Percentiles rank a stretch among this genome's conserved stretches.
Evolutionary conservation across 2,329 filamentous ascomycete genomes (phyloP).

Genomic region (Periconia digitata): DNA sequence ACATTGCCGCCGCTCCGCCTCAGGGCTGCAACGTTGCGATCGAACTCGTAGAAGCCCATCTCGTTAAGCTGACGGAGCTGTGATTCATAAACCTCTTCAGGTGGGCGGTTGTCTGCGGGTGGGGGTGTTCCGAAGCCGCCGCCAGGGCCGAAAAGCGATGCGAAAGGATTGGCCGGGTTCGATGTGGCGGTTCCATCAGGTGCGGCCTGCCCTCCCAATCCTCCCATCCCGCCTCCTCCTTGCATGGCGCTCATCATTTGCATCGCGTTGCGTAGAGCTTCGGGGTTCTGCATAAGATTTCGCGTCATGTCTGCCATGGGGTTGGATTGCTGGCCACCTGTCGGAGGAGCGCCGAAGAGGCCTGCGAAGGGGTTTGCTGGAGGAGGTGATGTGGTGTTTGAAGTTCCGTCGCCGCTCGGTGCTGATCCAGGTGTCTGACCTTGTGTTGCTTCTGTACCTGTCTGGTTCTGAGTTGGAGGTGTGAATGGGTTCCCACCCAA

Average conservation of each 20-base stretch:
- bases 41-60: constrained; percentile 98
- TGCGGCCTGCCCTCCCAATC: too few species aligned
- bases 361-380: constrained; percentile 40
- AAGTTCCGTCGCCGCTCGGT: constrained; percentile 16
- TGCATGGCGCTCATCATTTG: constrained; percentile 57
- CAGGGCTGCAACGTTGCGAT: constrained; percentile 85
- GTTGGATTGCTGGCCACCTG: constrained; percentile 44
- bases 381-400: constrained; percentile 24
- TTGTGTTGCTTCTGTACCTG: constrained; percentile 27
- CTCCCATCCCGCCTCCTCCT: constrained; percentile 46
- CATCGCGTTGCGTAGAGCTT: constrained; percentile 56
- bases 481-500: too few species aligned
- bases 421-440: constrained; percentile 11
- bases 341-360: constrained; percentile 54
- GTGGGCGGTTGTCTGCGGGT: constrained; percentile 79
- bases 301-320: constrained; percentile 52
- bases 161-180: constrained; percentile 42
- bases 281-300: constrained; percentile 59
- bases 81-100: constrained; percentile 88
- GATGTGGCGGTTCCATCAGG: constrained; percentile 27
- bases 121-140: constrained; percentile 40
- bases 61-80: constrained; percentile 94
- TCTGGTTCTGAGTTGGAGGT: constrained; percentile 26
- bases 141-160: constrained; percentile 44
- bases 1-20: constrained; percentile 90